These are phyloP conservation scores for Neopestalotiopsis rosae DNA, from an alignment of 2,329 filamentous ascomycete species.

Conservation along the genomic window DNA sequence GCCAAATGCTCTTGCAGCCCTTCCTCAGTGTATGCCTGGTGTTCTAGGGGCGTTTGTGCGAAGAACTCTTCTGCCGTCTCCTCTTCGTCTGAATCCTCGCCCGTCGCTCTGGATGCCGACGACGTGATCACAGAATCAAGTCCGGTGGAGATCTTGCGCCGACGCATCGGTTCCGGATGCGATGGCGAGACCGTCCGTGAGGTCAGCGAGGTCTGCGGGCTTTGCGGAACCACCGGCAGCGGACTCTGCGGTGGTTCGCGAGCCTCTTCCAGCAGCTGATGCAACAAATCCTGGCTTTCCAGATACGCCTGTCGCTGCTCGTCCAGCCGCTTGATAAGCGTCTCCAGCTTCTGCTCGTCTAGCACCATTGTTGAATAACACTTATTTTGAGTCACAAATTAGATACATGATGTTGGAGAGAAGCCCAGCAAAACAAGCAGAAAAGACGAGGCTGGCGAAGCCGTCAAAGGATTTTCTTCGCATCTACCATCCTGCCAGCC, in stretches of 20 bases:
- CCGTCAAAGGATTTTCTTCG: too few species aligned
- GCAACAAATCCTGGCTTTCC: background rate
- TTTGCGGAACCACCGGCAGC: background rate
- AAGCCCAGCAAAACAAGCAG: too few species aligned
- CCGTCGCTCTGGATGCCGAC: slow-evolving; percentile 1
- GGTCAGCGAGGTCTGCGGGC: background rate
- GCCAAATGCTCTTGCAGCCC: background rate
- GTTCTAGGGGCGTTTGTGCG: slow-evolving; percentile 1
- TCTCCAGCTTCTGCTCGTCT: background rate
- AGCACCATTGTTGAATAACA: background rate
- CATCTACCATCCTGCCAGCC: too few species aligned
- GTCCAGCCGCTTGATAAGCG: slow-evolving; percentile 8
- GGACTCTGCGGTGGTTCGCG: background rate
- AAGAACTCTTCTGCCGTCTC: background rate
- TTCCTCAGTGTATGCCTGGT: background rate
- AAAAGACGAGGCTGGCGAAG: too few species aligned
- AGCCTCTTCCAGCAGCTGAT: slow-evolving; percentile 2
- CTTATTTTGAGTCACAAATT: background rate
- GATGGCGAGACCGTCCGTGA: background rate
- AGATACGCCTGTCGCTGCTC: background rate
- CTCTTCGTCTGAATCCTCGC: background rate
- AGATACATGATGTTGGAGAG: too few species aligned
- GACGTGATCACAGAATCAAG: slow-evolving; percentile 2
- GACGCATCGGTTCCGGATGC: background rate
- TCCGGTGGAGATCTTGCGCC: slow-evolving; percentile 1